A percentile compares a stretch with the other conserved stretches of the same genome.
Conservation (phyloP, 2,329 filamentous ascomycete species). For the Pseudogymnoascus sp. region DNA sequence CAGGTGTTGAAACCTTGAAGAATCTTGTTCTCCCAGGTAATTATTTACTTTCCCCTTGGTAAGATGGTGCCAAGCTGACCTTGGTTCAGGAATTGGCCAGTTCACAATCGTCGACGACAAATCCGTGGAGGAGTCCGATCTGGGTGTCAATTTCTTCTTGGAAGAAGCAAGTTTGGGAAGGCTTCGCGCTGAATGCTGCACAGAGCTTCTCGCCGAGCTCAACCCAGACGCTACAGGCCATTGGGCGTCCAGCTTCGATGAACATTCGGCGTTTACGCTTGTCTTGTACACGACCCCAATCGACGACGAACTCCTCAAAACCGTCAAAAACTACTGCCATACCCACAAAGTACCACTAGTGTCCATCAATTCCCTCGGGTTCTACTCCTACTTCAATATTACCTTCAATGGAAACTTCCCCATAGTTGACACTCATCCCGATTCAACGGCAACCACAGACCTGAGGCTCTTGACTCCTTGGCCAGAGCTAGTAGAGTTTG, state of each 20-base stretch:
- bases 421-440: slow-evolving; percentile 92
- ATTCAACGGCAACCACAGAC: slow-evolving; percentile 77
- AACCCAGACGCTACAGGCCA: slow-evolving; percentile 86
- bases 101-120: slow-evolving; percentile 87
- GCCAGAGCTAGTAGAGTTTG: slow-evolving; percentile 69
- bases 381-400: slow-evolving; percentile 84
- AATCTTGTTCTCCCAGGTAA: slow-evolving; percentile 87
- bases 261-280: slow-evolving; percentile 47
- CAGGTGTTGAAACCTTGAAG: slow-evolving; percentile 87
- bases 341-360: slow-evolving; percentile 66
- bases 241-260: slow-evolving; percentile 49
- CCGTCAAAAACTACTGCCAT: slow-evolving; percentile 44
- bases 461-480: slow-evolving; percentile 79
- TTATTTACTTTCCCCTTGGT: slow-evolving; percentile 17
- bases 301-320: slow-evolving; percentile 43
- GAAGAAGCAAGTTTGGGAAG: slow-evolving; percentile 72
- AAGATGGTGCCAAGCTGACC: neutral
- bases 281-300: slow-evolving; percentile 57
- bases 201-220: slow-evolving; percentile 72
- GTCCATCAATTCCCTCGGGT: slow-evolving; percentile 82
- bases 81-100: slow-evolving; percentile 63
- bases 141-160: slow-evolving; percentile 96
- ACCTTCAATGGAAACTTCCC: slow-evolving; percentile 74
- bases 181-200: slow-evolving; percentile 70
- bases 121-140: slow-evolving; percentile 69